Conservation (phyloP, 1,284 basidiomycete species). For the Tilletia caries region DNA sequence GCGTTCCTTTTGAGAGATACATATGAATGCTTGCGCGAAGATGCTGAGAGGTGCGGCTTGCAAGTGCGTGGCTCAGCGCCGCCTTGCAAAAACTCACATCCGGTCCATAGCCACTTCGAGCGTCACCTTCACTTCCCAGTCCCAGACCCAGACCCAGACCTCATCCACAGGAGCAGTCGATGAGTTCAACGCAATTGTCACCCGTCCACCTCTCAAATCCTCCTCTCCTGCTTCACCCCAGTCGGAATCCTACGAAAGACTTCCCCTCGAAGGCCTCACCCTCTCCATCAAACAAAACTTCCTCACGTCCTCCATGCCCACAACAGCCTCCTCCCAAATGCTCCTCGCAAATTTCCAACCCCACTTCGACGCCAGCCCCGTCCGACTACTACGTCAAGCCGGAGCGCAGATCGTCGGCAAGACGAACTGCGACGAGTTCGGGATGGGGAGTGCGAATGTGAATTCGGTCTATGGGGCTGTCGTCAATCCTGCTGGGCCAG, state of each 20-base stretch:
- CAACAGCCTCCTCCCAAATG: constrained; percentile 44
- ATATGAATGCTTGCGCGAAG: no score
- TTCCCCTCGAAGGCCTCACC: constrained; percentile 34
- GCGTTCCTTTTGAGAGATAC: no score
- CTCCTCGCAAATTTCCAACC: constrained; percentile 61
- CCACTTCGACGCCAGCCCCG: constrained; percentile 84
- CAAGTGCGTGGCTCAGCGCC: no score
- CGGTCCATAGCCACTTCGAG: no score
- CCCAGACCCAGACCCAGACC: no score
- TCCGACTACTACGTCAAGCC: constrained; percentile 62
- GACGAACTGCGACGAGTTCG: constrained; percentile 96
- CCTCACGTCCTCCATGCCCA: constrained; percentile 28
- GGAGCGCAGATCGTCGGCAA: constrained; percentile 76
- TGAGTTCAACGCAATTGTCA: constrained; percentile 5
- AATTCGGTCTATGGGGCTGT: constrained; percentile 37
- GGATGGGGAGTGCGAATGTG: constrained; percentile 73
- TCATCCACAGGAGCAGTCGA: background rate
- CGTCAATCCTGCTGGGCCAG: background rate
- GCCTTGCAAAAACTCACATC: no score
- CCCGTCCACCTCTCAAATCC: background rate
- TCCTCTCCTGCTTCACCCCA: no score
- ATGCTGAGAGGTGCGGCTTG: no score
- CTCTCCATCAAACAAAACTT: constrained; percentile 50
- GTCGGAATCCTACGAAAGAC: constrained; percentile 8
- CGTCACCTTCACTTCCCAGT: no score